Evolutionary conservation across 768 basidiomycete species (phyloP).

Genomic region (Cystofilobasidium bisporidii): DNA sequence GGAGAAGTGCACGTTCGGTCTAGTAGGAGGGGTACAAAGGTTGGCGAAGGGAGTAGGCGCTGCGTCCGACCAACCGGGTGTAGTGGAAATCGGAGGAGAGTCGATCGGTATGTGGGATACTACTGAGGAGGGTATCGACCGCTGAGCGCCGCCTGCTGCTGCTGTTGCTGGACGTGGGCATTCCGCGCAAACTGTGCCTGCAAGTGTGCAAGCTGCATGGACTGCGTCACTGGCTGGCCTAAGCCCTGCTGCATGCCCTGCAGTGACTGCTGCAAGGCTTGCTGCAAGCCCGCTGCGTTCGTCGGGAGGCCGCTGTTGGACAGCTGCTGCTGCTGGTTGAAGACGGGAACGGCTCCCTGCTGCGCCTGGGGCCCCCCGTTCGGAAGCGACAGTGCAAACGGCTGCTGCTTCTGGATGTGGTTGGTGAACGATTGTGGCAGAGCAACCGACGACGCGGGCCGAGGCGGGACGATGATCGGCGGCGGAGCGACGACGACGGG

Average conservation of each 20-base stretch:
- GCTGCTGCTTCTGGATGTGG: slow-evolving; percentile 6
- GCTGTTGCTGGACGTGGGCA: background rate
- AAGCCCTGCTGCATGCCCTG: background rate
- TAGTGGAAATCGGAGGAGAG: no score
- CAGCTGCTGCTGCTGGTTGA: background rate
- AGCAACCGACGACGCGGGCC: background rate
- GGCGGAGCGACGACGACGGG: background rate
- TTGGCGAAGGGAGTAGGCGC: no score
- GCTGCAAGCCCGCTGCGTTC: background rate
- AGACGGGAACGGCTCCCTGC: background rate
- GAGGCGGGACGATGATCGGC: background rate
- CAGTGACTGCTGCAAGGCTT: background rate
- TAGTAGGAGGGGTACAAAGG: no score
- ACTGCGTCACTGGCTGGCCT: background rate
- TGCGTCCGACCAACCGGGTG: no score
- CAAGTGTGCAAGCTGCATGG: background rate
- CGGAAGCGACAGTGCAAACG: background rate
- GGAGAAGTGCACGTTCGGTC: no score
- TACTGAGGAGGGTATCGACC: no score
- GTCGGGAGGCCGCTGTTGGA: background rate
- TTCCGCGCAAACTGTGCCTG: background rate
- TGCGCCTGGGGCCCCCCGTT: background rate
- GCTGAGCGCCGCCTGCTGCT: no score
- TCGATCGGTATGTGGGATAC: no score
- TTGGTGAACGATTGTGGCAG: background rate